Conservation (phyloP, 2,329 filamentous ascomycete genomes). For the Alternaria novae-zelandiae region DNA sequence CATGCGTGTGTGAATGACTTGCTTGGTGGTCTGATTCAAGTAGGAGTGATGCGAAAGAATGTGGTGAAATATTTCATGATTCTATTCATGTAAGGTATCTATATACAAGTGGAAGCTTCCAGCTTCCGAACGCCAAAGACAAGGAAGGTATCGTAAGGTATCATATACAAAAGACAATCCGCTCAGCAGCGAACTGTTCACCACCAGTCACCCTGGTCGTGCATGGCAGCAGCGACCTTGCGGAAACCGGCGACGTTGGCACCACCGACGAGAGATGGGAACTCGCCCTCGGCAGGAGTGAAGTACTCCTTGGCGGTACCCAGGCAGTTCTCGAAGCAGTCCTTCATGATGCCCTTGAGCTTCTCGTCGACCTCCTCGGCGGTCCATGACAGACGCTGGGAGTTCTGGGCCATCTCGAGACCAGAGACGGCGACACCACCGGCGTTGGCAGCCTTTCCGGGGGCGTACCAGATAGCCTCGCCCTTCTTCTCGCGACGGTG, state of each 20-base stretch:
- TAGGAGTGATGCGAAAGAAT: too few species aligned
- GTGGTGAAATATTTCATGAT: background rate
- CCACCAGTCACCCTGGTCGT: slow-evolving; percentile 96
- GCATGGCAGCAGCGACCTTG: slow-evolving; percentile 95
- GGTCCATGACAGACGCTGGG: slow-evolving; percentile 82
- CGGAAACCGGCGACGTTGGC: slow-evolving; percentile 97
- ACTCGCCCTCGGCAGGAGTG: slow-evolving; percentile 76
- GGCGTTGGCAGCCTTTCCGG: slow-evolving; percentile 94
- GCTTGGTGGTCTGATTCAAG: too few species aligned
- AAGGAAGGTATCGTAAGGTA: slow-evolving; percentile 32
- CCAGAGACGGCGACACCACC: slow-evolving; percentile 97
- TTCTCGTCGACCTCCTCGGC: slow-evolving; percentile 87
- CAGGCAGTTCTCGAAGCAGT: slow-evolving; percentile 87
- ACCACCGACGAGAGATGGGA: slow-evolving; percentile 88
- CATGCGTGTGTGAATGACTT: background rate
- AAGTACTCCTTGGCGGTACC: slow-evolving; percentile 90
- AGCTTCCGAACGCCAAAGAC: slow-evolving; percentile 25
- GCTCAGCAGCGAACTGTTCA: slow-evolving; percentile 25
- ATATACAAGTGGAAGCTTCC: slow-evolving; percentile 20
- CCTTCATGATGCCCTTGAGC: slow-evolving; percentile 94
- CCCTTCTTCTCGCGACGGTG: slow-evolving; percentile 73
- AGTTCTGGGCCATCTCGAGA: slow-evolving; percentile 99
- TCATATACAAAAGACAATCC: slow-evolving; percentile 27
- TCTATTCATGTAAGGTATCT: slow-evolving; percentile 29
- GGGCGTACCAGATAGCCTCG: slow-evolving; percentile 88